Evolutionary conservation across 331 rosid genomes (phyloP), one percentile per base, ranked within the genome.

Genomic region (Prunus yedoensis): DNA sequence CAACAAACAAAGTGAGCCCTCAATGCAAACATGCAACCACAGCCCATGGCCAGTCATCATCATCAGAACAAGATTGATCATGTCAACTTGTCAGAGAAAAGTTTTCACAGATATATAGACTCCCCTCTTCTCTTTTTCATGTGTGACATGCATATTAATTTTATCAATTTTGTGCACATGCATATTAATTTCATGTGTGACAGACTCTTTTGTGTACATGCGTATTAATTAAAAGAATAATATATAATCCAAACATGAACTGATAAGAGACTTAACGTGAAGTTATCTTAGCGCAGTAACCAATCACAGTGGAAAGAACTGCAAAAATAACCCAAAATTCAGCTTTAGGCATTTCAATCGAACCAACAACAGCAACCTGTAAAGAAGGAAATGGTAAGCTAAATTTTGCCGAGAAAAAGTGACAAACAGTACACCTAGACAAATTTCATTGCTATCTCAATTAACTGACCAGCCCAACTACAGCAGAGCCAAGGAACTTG

Each of bases 281-380:
- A 92, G 85, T 95, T 71, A 89, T 92, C 91, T 94, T 94, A n/a
- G 95, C 99, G 74, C 79, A 67, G 82, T 94, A 94, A 82, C 97
- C 99, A 74, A 94, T 61, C 75, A 94, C 92, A n/a, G 97, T 87
- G 68, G 97, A 92, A 72, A 94, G 80, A 84, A 94, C 85, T 51
- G 96, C 99, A 76, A 89, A 52, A 21, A 89, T 86, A 86, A 94
- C 97, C 91, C 89, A 88, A 70, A 84, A 80, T 87, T 94, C 99
- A 68, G 94, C 97, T 50, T 87, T 81, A 69, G 97, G 97, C 92
- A 83, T 90, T 83, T 92, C 97, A 25, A 92, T 74, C 14, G 99
- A 94, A 79, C 93, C 86, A 81, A 90, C 77, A 43, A 88, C 93
- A 57, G 99, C 97, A 87, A 87, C 97, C 99, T 94, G 89, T 58